phyloP scores from a whole-genome alignment of 257 asterid species.

The Solanum verrucosum region DNA sequence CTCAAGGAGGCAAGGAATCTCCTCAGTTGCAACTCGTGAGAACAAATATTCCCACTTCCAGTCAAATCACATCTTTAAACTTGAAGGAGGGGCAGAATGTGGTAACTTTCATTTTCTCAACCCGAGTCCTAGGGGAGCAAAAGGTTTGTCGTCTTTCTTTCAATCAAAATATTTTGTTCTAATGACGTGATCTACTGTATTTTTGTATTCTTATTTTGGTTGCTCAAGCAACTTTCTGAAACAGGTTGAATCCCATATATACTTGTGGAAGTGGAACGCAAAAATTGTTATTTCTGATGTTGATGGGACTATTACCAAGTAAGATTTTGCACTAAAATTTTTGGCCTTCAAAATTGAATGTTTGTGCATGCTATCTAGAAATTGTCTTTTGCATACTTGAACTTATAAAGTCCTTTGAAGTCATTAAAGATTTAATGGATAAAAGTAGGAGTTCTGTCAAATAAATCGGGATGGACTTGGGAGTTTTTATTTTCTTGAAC shows the following conservation, averaged over 20 bases:
- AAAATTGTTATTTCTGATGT: slow-evolving; percentile 93
- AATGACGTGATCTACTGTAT: background rate
- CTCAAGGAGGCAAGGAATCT: slow-evolving; percentile 29
- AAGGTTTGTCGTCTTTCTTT: slow-evolving; percentile 39
- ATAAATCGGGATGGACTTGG: background rate
- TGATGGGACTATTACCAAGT: slow-evolving; percentile 99
- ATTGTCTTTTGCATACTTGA: background rate
- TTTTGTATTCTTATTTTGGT: background rate
- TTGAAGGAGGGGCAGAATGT: slow-evolving; percentile 90
- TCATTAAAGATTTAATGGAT: background rate
- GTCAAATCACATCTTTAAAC: slow-evolving; percentile 78
- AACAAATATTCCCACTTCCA: slow-evolving; percentile 83
- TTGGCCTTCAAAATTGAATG: background rate
- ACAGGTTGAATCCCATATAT: slow-evolving; percentile 98
- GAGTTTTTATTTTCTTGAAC: background rate
- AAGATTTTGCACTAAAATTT: slow-evolving; percentile 7
- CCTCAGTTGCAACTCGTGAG: slow-evolving; percentile 68
- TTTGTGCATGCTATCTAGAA: background rate
- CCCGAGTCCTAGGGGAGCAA: slow-evolving; percentile 90
- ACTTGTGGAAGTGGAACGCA: slow-evolving; percentile 98
- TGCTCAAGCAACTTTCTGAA: slow-evolving; percentile 8
- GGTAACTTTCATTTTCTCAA: slow-evolving; percentile 71
- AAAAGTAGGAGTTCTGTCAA: background rate
- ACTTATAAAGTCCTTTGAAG: background rate
- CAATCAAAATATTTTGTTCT: background rate